Base-by-base conservation (phyloP, 163 green algal species). In the Scenedesmus sp. region DNA sequence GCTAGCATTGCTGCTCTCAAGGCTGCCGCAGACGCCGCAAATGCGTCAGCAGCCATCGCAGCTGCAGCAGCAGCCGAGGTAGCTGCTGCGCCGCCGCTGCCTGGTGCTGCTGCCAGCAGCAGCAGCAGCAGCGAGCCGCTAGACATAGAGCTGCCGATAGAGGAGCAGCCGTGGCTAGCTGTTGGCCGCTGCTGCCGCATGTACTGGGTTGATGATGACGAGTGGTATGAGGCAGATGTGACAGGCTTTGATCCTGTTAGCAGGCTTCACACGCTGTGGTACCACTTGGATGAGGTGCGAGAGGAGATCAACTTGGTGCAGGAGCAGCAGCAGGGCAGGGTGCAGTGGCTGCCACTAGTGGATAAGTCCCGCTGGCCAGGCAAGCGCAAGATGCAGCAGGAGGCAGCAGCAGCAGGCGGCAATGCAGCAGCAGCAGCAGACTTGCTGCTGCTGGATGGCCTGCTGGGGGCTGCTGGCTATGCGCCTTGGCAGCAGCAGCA, bases 181-280 rank as follows among this genome's bases (percentile, higher is more conserved):
- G 79, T 93, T 56, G 91, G 91, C 20, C 79, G 34, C 55, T 93
- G 91, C 91, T 83, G 64, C n/a, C 57, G 91, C 5, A 76, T 94
- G 82, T 94, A 86, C 82, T 94, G 91, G 91, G 10, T 64, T 0
- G 91, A 94, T 74, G 91, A 94, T 52, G 73, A 88, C 9, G 94
- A 96, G 60, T 98, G 97, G 97, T 97, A 97, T 86, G 93, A 93
- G 34, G 96, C 91, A 2, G 92, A 95, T 4, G 94, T 97, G 9
- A 64, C 82, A 10, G 89, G 64, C 4, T 96, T 94, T 74, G 91
- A 96, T 60, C 62, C 92, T 0, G 66, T 10, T 9, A 95, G 13
- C 12, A 62, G 84, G 16, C 88, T 85, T 55, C 95, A 98, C 94
- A 90, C 90, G 2, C 87, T 98, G 60, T 96, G 93, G 92, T 98